Base-by-base conservation (phyloP, 805 yeast genomes). In the Yarrowia sp. region DNA sequence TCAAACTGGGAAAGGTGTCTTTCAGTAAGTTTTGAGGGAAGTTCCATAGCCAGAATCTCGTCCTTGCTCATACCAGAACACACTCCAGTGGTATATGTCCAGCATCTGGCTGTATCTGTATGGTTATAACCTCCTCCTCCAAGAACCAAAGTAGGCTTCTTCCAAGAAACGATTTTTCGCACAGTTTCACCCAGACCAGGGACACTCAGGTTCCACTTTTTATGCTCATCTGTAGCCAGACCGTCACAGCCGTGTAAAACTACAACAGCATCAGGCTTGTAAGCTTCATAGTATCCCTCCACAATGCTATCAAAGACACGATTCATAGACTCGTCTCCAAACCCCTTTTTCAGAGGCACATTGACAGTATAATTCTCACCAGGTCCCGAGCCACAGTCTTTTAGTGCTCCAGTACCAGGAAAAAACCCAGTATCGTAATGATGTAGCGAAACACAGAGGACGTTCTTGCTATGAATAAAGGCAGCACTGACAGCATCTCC, bases 71-170 rank as follows among this genome's bases (percentile, higher is more conserved):
- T 65, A 17, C 67, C 67, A 7, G 66, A 39, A 11, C 65, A 58
- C 8, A 58, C 61, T 14, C 66, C 70, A 2, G 72, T 81, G 4
- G 81, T 66, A 68, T 74, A 78, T 0, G 85, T 75, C 84, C 90
- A 86, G 65, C 85, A 83, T 66, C 88, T 80, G 0, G 91, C 85
- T 31, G 84, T 80, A 66, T 87, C 86, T 2, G 78, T 72, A 67
- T 81, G 84, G 67, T 87, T 84, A 71, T 89, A 89, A 0, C 93
- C 95, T 2, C 95, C 95, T 1, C 95, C 95, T 0, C 93, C 93
- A 1, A 88, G 75, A 7, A 89, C 65, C 63, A 86, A 64, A 0
- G 78, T 72, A 0, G 85, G 85, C 3, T 69, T 57, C 1, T 61
- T 70, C 68, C 68, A 65, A 1, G 64, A 68, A 7, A 80, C 55